Conservation (phyloP, 2,329 filamentous ascomycete species). For the Diaporthe sp. region DNA sequence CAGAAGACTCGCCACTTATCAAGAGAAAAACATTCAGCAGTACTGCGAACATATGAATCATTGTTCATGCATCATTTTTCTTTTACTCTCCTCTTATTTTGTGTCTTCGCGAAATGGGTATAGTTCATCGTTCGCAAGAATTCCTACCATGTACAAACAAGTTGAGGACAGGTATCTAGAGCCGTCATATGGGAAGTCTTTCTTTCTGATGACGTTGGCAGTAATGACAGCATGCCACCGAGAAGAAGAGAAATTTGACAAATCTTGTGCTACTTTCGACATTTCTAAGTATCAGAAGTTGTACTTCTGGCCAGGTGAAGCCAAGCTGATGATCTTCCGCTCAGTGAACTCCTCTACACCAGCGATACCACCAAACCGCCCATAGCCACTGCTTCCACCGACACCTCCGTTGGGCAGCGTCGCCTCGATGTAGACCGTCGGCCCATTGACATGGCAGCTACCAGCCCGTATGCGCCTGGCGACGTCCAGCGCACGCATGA, state of each 20-base stretch:
- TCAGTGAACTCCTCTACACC: conserved; percentile 54
- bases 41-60: too few relatives aligned
- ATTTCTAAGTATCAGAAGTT: conserved; percentile 38
- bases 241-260: too few relatives aligned
- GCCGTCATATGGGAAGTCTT: too few relatives aligned
- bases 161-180: accelerated
- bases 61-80: too few relatives aligned
- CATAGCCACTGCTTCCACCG: conserved; percentile 58
- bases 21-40: too few relatives aligned
- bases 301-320: conserved; percentile 46
- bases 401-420: conserved; percentile 58
- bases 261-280: too few relatives aligned
- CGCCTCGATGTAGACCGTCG: conserved; percentile 59
- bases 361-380: conserved; percentile 55
- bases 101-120: too few relatives aligned
- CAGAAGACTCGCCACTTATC: too few relatives aligned
- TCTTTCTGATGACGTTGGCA: too few relatives aligned
- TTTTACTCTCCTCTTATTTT: too few relatives aligned
- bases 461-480: conserved; percentile 70
- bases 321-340: conserved; percentile 52
- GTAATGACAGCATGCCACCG: too few relatives aligned
- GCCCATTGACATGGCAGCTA: conserved; percentile 59
- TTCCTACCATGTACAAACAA: accelerated
- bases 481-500: conserved; percentile 65
- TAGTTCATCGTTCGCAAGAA: too few relatives aligned